These are phyloP conservation scores for Ogataea corticis DNA, from an alignment of 805 yeast genomes.

Conservation along the genomic window DNA sequence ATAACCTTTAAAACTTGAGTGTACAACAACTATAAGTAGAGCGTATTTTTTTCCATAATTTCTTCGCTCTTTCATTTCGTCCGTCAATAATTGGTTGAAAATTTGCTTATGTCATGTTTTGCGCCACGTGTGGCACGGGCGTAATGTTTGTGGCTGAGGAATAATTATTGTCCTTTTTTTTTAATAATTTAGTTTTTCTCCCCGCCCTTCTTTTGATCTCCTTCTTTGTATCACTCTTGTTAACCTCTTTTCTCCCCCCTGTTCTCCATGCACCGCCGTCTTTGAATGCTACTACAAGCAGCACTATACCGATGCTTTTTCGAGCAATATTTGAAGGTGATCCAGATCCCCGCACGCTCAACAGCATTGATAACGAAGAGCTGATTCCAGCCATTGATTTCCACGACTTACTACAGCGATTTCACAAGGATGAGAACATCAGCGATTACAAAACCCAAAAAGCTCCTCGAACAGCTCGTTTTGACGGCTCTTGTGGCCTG, in stretches of 20 bases:
- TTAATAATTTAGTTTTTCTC: background rate
- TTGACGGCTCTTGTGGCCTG: background rate
- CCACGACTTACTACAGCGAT: slow-evolving; percentile 19
- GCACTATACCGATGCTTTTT: background rate
- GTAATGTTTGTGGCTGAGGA: too few relatives aligned
- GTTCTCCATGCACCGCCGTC: slow-evolving; percentile 2
- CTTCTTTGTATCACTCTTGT: slow-evolving; percentile 5
- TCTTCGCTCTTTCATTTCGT: slow-evolving; percentile 7
- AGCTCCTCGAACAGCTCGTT: background rate
- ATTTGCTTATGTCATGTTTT: background rate
- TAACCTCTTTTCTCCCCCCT: slow-evolving; percentile 7
- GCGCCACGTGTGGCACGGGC: background rate
- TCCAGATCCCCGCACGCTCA: slow-evolving; percentile 8
- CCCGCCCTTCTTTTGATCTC: background rate
- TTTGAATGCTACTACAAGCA: slow-evolving; percentile 5
- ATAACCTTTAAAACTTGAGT: background rate
- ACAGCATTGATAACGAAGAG: slow-evolving; percentile 34
- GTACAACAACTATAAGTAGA: background rate
- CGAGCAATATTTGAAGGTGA: background rate
- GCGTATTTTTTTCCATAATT: slow-evolving; percentile 1
- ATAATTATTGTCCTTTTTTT: background rate
- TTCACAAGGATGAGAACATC: slow-evolving; percentile 7
- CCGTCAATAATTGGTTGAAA: slow-evolving; percentile 6
- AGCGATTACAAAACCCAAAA: background rate
- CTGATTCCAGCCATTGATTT: slow-evolving; percentile 27